These are phyloP conservation scores for Misopates orontium DNA, from an alignment of 257 asterid genomes.

Conservation along the genomic window DNA sequence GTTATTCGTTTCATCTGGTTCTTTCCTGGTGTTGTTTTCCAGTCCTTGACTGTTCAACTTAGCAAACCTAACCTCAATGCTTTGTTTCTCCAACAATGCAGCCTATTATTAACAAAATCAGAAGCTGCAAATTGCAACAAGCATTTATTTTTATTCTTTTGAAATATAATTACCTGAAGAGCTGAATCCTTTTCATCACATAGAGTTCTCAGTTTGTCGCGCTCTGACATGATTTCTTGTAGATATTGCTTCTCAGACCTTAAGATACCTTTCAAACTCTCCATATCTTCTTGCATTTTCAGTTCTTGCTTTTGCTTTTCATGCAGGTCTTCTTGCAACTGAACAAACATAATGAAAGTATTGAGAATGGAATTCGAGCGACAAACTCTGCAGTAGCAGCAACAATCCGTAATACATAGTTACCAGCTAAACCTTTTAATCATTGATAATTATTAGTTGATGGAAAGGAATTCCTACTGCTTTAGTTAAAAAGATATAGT, in stretches of 20 bases:
- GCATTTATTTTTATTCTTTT: conserved; percentile 11
- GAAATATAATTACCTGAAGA: conserved; percentile 61
- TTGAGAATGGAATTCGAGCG: conserved; percentile 13
- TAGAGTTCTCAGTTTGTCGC: conserved; percentile 63
- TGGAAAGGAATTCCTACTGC: not conserved
- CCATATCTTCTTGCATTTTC: conserved; percentile 64
- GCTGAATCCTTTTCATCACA: conserved; percentile 73
- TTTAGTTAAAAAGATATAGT: no score
- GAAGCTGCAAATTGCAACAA: conserved; percentile 25
- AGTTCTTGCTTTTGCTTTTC: conserved; percentile 69
- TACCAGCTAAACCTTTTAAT: not conserved
- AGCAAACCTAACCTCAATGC: conserved; percentile 58
- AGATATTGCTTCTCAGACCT: conserved; percentile 74
- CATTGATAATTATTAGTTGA: not conserved
- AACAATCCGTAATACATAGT: not conserved
- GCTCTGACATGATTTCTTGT: conserved; percentile 57
- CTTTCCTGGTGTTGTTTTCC: conserved; percentile 68
- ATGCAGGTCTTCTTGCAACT: conserved; percentile 77
- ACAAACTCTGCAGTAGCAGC: conserved; percentile 7
- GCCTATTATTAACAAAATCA: conserved; percentile 47
- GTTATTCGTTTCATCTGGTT: conserved; percentile 67
- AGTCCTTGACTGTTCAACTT: conserved; percentile 67
- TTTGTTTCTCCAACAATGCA: conserved; percentile 69
- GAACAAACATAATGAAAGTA: conserved; percentile 29
- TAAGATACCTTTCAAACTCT: conserved; percentile 51